Percentiles rank a stretch among this genome's conserved stretches.
These are phyloP conservation scores for Lepiota venenata DNA, from an alignment of 768 basidiomycete species.

Conservation along the genomic window DNA sequence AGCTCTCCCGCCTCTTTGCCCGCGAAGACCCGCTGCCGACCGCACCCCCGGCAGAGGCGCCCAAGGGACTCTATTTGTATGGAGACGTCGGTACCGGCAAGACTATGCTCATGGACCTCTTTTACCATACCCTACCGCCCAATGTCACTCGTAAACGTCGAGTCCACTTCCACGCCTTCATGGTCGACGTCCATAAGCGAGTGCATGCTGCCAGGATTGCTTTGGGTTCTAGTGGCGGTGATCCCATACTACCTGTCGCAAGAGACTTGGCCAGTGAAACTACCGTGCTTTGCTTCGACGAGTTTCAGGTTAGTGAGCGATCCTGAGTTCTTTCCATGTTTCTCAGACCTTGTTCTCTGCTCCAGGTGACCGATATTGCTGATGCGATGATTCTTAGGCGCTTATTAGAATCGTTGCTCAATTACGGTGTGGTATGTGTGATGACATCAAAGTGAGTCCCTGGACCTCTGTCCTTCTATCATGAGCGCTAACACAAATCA, in stretches of 20 bases:
- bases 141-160: constrained; percentile 71
- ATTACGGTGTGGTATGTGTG: constrained; percentile 88
- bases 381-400: constrained; percentile 97
- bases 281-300: constrained; percentile 90
- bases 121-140: constrained; percentile 78
- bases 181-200: constrained; percentile 97
- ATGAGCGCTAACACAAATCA: constrained; percentile 1
- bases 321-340: neutral
- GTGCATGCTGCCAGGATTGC: constrained; percentile 77
- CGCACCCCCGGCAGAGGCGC: constrained; percentile 49
- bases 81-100: constrained; percentile 98
- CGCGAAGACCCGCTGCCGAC: constrained; percentile 33
- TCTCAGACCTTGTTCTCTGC: neutral
- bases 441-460: constrained; percentile 92
- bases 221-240: constrained; percentile 66
- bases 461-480: neutral
- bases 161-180: constrained; percentile 98
- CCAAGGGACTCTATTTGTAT: constrained; percentile 91
- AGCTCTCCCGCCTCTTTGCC: constrained; percentile 48
- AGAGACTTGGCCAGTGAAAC: constrained; percentile 83
- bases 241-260: constrained; percentile 86
- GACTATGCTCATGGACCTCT: constrained; percentile 99
- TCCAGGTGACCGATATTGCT: constrained; percentile 91
- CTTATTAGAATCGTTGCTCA: constrained; percentile 80
- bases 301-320: constrained; percentile 74